A percentile compares a stretch with the other conserved stretches of the same genome.
These are phyloP conservation scores for Globisporangium camurandrum DNA, from an alignment of 352 stramenopile species.

Conservation along the genomic window DNA sequence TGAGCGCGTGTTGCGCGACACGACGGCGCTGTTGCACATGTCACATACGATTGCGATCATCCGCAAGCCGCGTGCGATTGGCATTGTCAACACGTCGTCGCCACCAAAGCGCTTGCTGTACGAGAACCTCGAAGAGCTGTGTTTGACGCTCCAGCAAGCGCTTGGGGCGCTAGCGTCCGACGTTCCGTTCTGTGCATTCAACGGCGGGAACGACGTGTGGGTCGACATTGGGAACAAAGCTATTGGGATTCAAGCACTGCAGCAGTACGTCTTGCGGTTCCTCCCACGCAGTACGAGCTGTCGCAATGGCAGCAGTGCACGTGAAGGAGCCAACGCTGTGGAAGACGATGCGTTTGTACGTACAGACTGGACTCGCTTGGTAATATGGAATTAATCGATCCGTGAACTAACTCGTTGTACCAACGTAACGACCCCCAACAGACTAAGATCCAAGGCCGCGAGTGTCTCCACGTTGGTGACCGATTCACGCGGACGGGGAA, in stretches of 20 bases:
- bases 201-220: constrained; percentile 94
- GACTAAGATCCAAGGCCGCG: constrained; percentile 61
- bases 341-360: constrained; percentile 52
- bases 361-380: background rate
- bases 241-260: constrained; percentile 89
- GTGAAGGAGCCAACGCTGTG: too few species aligned
- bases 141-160: constrained; percentile 87
- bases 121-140: constrained; percentile 93
- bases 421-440: background rate
- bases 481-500: constrained; percentile 86
- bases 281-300: constrained; percentile 72
- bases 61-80: constrained; percentile 91
- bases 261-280: constrained; percentile 76
- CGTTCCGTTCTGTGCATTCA: constrained; percentile 95
- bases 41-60: constrained; percentile 79
- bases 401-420: background rate
- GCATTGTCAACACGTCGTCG: constrained; percentile 83
- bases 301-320: too few species aligned
- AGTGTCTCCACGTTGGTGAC: constrained; percentile 95
- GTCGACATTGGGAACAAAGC: constrained; percentile 96
- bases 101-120: constrained; percentile 81
- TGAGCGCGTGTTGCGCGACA: constrained; percentile 60
- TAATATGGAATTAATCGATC: background rate
- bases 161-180: constrained; percentile 55
- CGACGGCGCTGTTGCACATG: constrained; percentile 78